Base-by-base conservation (phyloP, 345 rosid species). In the Gossypium rotundifolium region DNA sequence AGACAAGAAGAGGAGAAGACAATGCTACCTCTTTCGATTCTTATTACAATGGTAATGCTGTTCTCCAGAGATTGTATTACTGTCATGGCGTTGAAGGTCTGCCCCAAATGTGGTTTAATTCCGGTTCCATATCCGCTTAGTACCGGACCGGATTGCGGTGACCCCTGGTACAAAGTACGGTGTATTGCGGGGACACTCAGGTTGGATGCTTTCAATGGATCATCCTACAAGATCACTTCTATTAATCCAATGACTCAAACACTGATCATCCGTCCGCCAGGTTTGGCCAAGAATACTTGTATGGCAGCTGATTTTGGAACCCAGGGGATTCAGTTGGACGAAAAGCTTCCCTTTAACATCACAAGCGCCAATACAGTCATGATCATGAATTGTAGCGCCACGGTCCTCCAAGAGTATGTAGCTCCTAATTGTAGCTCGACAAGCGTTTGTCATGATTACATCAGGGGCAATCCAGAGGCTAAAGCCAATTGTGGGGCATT, bases 121-220 rank as follows among this genome's bases (percentile, higher is more conserved):
- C 76, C 68, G 0, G 84, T 81, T 11, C 88, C 85, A 23, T 82
- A 80, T 59, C 88, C 88, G 13, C 73, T 85, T 16, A 85, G 85
- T 74, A 77, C 79, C 14, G 71, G 59, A 22, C 82, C 80, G 1
- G 65, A 29, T n/a, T 84, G 87, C 11, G 87, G 85, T 9, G 83
- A 82, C 38, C 85, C 74, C 7, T 69, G 73, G 27, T 80, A 87
- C 72, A 82, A 81, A 77, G 53, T 85, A 11, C 71, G 82, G 33
- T 87, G 87, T 77, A 78, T 78, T 14, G 78, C 45, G 7, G 82
- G 82, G 52, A 82, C 79, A 55, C 83, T 85, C 4, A 82, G 84
- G 81, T 79, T 85, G 4, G 81, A 84, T 23, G 76, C 83, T n/a
- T 51, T 79, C 13, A 82, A 82, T 16, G 83, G 81, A 57, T 72